phyloP scores from a whole-genome alignment of 805 yeast genomes.

The Metschnikowia lunata region DNA sequence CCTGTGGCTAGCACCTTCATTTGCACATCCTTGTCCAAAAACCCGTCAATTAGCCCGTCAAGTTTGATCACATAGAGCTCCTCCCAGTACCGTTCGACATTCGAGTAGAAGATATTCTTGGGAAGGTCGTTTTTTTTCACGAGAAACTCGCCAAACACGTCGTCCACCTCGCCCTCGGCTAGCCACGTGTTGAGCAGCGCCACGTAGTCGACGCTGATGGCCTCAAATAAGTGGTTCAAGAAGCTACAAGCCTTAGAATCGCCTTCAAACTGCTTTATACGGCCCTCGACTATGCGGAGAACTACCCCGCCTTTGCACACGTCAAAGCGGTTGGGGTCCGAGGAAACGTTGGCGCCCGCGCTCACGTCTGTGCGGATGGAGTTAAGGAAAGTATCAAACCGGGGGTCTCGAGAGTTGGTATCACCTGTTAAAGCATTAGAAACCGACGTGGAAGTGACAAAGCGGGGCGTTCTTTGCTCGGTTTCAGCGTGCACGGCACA shows the following conservation, averaged over 20 bases:
- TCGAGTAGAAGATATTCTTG: conserved; percentile 25
- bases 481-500: conserved; percentile 49
- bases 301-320: conserved; percentile 77
- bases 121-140: conserved; percentile 36
- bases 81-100: conserved; percentile 65
- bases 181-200: conserved; percentile 78
- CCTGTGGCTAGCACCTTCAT: conserved; percentile 76
- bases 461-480: conserved; percentile 27
- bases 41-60: conserved; percentile 71
- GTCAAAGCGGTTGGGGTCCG: conserved; percentile 47
- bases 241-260: conserved; percentile 54
- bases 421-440: conserved; percentile 8
- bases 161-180: conserved; percentile 64
- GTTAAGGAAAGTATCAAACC: conserved; percentile 30
- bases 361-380: conserved; percentile 40
- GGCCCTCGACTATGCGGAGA: conserved; percentile 54
- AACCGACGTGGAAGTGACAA: conserved; percentile 14
- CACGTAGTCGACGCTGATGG: conserved; percentile 60
- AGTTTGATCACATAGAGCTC: conserved; percentile 67
- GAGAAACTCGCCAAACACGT: conserved; percentile 79
- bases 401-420: conserved; percentile 14
- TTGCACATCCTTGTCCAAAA: conserved; percentile 50
- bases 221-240: conserved; percentile 48
- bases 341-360: conserved; percentile 43
- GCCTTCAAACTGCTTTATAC: conserved; percentile 59